Conservation (phyloP, 1,139 yeast genomes). For the Yamadazyma oceani region DNA sequence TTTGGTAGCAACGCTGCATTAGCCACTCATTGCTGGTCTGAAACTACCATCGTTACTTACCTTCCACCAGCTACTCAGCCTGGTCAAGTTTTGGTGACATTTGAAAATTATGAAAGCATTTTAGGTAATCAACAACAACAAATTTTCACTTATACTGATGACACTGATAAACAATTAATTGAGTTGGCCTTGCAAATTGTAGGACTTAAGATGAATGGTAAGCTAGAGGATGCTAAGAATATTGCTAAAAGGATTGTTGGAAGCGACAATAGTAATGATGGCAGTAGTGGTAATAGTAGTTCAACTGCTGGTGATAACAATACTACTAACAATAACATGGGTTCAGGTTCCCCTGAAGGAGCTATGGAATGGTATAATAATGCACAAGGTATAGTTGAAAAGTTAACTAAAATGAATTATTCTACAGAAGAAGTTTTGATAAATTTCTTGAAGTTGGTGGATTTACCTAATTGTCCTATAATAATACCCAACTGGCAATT, state of each 20-base stretch:
- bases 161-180: constrained; percentile 87
- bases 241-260: constrained; percentile 86
- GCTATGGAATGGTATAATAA: constrained; percentile 49
- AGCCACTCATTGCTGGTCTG: constrained; percentile 96
- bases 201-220: constrained; percentile 93
- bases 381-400: constrained; percentile 49
- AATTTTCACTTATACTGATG: constrained; percentile 86
- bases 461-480: constrained; percentile 60
- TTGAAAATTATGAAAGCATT: constrained; percentile 50
- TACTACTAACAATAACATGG: constrained; percentile 9
- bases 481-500: constrained; percentile 76
- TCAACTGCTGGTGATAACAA: constrained; percentile 9
- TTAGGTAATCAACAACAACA: constrained; percentile 46
- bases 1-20: constrained; percentile 84
- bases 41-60: constrained; percentile 87
- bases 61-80: constrained; percentile 87
- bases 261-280: constrained; percentile 41
- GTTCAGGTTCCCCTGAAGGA: constrained; percentile 9
- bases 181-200: constrained; percentile 93
- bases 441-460: constrained; percentile 63
- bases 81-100: constrained; percentile 88
- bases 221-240: constrained; percentile 86
- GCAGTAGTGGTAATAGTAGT: constrained; percentile 50
- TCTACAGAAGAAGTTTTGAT: constrained; percentile 61
- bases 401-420: constrained; percentile 46